Base-by-base conservation (phyloP, 371 early-diverging fungal species). In the Antonospora locustae region DNA sequence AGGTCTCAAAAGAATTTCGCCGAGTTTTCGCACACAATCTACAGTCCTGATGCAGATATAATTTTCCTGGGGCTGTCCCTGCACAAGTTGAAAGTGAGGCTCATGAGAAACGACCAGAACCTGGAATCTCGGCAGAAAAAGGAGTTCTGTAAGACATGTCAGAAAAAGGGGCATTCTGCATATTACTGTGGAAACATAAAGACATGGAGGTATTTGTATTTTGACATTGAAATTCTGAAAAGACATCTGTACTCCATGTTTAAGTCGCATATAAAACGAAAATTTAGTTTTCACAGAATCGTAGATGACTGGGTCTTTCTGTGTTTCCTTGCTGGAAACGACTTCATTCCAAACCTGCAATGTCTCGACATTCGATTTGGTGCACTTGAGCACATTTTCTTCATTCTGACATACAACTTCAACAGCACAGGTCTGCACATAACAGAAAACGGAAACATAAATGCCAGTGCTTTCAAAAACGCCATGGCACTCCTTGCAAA, bases 241-340 rank as follows among this genome's bases (percentile, higher is more conserved):
- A 30, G 19, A 14, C 30, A 52, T 32, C 38, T 73, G 25, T 28
- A 48, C 2, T 61, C 44, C 9, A 48, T 46, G 16, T 63, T 70
- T 46, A 43, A 37, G 19, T 29, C 11, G 2, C 36, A 57, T 14
- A 55, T 70, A 5, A 44, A 43, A 12, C 41, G 19, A 2, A 2
- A 37, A 20, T 55, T 46, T 48, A 80, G 87, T 65, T 68, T 88
- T 17, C 88, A 90, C 64, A 79, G 88, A 23, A 87, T 93, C 0
- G 80, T 96, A 55, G 91, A 92, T 61, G 96, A 98, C 73, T 98
- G 90, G 90, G 84, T 98, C 16, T 90, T 96, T 59, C 69, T 95
- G 66, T 90, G 89, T 67, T 95, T 94, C 78, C 89, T 94, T 77
- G 90, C 92, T 22, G 99, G 99, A 56, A 98, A 98, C 74, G 99